phyloP scores from a whole-genome alignment of 169 alveolate species.

The Pseudocohnilembus persalinus region DNA sequence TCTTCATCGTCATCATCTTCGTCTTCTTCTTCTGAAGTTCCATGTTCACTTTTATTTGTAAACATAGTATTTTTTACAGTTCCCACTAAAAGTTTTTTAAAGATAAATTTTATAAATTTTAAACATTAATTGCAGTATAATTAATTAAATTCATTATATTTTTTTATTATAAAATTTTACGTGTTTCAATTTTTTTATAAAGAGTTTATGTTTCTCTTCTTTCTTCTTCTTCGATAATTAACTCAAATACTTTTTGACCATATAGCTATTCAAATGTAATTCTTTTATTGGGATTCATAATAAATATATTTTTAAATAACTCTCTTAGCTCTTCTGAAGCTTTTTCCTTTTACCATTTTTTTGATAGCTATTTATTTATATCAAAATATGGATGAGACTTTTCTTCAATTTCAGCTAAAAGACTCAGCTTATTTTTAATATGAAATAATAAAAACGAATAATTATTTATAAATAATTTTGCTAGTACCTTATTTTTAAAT shows the following conservation, averaged over 20 bases:
- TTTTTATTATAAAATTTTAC: not conserved
- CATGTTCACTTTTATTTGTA: not conserved
- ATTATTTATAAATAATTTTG: too few species aligned
- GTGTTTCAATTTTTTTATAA: not conserved
- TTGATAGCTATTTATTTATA: not conserved
- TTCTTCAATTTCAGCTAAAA: conserved; percentile 22
- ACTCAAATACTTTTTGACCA: not conserved
- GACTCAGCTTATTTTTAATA: too few species aligned
- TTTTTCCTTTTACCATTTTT: not conserved
- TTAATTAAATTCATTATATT: too few species aligned
- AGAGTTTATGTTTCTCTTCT: not conserved
- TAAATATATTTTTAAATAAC: too few species aligned
- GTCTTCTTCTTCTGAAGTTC: not conserved
- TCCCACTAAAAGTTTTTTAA: not conserved
- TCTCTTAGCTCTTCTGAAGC: not conserved
- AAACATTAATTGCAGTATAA: not conserved
- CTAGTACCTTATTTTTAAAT: conserved; percentile 23
- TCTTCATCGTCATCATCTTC: not conserved
- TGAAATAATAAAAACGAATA: not conserved
- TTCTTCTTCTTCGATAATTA: not conserved
- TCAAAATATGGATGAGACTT: conserved; percentile 7
- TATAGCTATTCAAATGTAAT: not conserved
- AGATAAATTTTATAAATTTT: too few species aligned
- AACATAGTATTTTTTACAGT: not conserved
- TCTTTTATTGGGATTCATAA: not conserved